Base-by-base conservation (phyloP, 2,329 filamentous ascomycete genomes). In the Corinectria fuckeliana region DNA sequence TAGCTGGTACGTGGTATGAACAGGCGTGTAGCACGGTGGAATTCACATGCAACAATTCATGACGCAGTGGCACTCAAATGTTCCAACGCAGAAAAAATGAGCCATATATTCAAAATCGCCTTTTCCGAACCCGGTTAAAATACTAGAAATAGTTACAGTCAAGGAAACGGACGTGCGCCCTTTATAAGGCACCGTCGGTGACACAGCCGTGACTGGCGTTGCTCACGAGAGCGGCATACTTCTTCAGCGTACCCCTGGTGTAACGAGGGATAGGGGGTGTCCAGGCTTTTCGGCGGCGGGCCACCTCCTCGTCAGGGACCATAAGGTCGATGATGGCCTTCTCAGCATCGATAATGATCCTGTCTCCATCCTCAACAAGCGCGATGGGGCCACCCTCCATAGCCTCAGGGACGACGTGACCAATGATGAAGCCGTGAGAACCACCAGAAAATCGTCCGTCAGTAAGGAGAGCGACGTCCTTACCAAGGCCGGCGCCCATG, bases 381-480 rank as follows among this genome's bases (percentile, higher is more conserved):
- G 86, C 92, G 62, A 96, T 95, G 2, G 92, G 92, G 0, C 92
- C 92, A 49, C 92, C 92, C 65, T 91, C 91, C 72, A 91, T 89
- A 8, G 92, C 92, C 78, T 96, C 92, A 23, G 92, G 92, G 38
- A 93, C 91, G 62, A 96, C 90, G 77, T 95, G 91, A 1, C 91
- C 91, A 70, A 95, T 94, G 67, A 95, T 80, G 84, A 95, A 95
- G 36, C 91, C 91, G 83, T 95, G 91, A 62, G 86, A 90, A 51
- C 91, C 92, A 58, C 92, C 92, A 8, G 87, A 90, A 82, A 92
- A 93, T 36, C 91, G 86, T 0, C 88, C 88, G 69, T 93, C 89
- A 2, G 90, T 91, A 61, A 92, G 82, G 45, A 92, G 84, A 1
- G 90, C 90, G 13, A 91, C 88, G 67, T 92, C 89, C 69, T 91